These are phyloP conservation scores for Heritiera littoralis DNA, from an alignment of 345 rosid species.

Conservation along the genomic window DNA sequence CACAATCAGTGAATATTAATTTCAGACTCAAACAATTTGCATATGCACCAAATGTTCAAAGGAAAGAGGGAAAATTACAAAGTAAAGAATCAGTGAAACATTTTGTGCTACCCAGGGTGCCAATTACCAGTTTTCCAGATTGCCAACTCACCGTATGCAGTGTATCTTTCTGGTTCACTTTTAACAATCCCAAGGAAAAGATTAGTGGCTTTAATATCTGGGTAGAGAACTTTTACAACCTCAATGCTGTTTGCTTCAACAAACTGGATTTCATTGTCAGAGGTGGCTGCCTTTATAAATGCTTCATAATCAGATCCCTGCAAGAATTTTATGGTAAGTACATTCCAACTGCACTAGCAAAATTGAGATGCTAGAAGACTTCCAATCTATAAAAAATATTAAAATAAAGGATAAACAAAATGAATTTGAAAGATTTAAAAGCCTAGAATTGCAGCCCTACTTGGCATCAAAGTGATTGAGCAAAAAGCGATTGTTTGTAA, in stretches of 20 bases:
- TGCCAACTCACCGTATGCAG: conserved; percentile 45
- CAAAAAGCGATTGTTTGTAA: not conserved
- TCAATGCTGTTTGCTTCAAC: conserved; percentile 46
- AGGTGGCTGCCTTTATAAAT: conserved; percentile 65
- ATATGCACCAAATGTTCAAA: not conserved
- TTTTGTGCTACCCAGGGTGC: not conserved
- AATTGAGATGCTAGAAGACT: not conserved
- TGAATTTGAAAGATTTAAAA: not conserved
- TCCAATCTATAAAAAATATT: not conserved
- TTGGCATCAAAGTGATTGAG: not conserved
- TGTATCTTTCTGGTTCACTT: conserved; percentile 75
- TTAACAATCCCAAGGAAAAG: conserved; percentile 72
- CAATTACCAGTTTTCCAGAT: not conserved
- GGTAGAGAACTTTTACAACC: conserved; percentile 63
- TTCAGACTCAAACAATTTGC: not conserved
- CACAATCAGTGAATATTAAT: not conserved
- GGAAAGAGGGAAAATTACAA: not conserved
- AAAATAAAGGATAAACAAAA: not conserved
- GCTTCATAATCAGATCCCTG: conserved; percentile 69
- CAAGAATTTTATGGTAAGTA: conserved; percentile 8
- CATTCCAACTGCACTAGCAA: conserved; percentile 1
- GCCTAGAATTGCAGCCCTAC: not conserved
- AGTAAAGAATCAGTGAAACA: not conserved
- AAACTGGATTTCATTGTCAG: conserved; percentile 76
- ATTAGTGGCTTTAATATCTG: conserved; percentile 38